phyloP scores from a whole-genome alignment of 305 asterid species.

The Striga hermonthica region DNA sequence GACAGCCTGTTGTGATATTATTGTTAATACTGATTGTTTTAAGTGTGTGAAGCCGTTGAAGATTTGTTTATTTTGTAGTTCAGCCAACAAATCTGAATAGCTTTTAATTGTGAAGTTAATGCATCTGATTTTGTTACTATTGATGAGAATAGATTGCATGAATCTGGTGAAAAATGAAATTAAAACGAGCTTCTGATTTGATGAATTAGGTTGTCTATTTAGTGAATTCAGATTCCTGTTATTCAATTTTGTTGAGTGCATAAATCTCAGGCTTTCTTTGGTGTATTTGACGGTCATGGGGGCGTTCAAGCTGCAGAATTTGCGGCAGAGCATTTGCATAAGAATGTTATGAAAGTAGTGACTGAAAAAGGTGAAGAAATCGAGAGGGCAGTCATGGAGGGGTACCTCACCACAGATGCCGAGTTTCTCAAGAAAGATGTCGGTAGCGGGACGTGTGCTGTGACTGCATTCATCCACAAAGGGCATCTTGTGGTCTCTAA shows the following conservation, averaged over 20 bases:
- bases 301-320: slow-evolving; percentile 57
- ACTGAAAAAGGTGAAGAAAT: neutral
- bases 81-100: no score
- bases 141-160: neutral
- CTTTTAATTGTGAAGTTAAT: neutral
- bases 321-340: slow-evolving; percentile 45
- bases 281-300: slow-evolving; percentile 66
- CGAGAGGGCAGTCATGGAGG: slow-evolving; percentile 38
- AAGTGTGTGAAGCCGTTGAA: no score
- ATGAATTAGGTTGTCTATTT: no score
- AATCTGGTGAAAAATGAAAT: neutral
- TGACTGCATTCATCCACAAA: slow-evolving; percentile 49
- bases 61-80: no score
- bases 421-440: slow-evolving; percentile 47
- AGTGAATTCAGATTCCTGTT: no score
- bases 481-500: slow-evolving; percentile 60
- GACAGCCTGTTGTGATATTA: neutral
- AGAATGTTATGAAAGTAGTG: slow-evolving; percentile 41
- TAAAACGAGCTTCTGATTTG: neutral
- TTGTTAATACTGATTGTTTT: neutral
- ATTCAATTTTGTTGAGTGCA: no score
- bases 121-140: neutral
- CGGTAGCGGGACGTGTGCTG: slow-evolving; percentile 59
- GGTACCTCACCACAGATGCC: slow-evolving; percentile 52
- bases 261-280: slow-evolving; percentile 47